Evolutionary conservation across 331 rosid genomes (phyloP).

Genomic region (Erythrophleum ivorense): DNA sequence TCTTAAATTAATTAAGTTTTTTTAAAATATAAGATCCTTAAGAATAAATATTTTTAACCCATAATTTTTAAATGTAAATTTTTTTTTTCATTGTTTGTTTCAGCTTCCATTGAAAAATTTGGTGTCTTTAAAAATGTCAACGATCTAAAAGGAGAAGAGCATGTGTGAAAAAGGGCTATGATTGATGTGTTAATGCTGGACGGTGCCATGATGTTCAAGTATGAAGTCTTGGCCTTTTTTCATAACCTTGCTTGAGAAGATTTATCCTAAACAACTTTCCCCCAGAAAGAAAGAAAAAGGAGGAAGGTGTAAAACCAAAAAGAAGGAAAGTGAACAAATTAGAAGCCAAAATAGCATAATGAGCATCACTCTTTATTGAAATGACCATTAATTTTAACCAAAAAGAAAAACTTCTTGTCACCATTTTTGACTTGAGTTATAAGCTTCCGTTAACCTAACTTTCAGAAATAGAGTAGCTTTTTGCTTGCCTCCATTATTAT

Average conservation of each 20-base stretch:
- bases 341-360: slow-evolving; percentile 53
- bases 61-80: no score
- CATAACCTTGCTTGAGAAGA: slow-evolving; percentile 45
- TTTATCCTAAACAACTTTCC: slow-evolving; percentile 43
- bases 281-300: slow-evolving; percentile 10
- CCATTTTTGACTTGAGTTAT: not conserved
- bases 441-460: not conserved
- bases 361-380: slow-evolving; percentile 34
- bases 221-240: slow-evolving; percentile 36
- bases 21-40: no score
- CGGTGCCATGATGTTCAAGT: slow-evolving; percentile 49
- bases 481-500: slow-evolving; percentile 1
- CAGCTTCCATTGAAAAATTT: no score
- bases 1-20: no score
- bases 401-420: not conserved
- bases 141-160: slow-evolving; percentile 12
- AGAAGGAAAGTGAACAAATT: slow-evolving; percentile 36
- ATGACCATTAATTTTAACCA: not conserved
- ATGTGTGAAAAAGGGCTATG: slow-evolving; percentile 43
- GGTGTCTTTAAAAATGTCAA: slow-evolving; percentile 44
- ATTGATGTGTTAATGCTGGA: slow-evolving; percentile 51
- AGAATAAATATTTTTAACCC: no score
- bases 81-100: no score
- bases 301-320: slow-evolving; percentile 12
- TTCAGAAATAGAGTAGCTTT: not conserved